phyloP scores from a whole-genome alignment of 306 rosid species.

The Notholithocarpus densiflorus region DNA sequence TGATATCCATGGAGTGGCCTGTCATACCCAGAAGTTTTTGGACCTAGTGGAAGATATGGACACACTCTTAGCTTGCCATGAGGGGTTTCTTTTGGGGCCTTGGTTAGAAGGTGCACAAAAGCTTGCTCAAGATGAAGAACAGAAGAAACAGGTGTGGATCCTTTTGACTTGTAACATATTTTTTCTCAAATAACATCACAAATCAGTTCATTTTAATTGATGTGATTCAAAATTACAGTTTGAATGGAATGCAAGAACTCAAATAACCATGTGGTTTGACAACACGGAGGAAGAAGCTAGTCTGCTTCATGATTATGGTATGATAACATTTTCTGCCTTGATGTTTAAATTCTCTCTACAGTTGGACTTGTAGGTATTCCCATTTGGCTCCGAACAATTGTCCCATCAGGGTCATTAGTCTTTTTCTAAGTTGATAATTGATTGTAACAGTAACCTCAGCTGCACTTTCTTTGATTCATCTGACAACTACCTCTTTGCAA shows the following conservation, averaged over 20 bases:
- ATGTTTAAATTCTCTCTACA: background rate
- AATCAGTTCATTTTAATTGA: constrained; percentile 6
- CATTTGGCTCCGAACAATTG: background rate
- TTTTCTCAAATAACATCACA: background rate
- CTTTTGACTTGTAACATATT: background rate
- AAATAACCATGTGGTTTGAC: constrained; percentile 97
- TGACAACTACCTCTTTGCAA: background rate
- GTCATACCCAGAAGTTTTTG: constrained; percentile 52
- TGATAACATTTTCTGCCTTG: constrained; percentile 4
- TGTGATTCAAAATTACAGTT: constrained; percentile 42
- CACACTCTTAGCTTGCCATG: constrained; percentile 70
- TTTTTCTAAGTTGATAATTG: background rate
- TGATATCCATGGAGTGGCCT: constrained; percentile 33
- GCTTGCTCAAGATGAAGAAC: constrained; percentile 70
- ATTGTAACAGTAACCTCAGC: background rate
- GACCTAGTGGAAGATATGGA: constrained; percentile 74
- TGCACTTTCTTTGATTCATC: background rate
- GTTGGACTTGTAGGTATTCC: background rate
- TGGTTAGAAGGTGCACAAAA: constrained; percentile 83
- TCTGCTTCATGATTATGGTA: constrained; percentile 88
- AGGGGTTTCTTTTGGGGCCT: constrained; percentile 87
- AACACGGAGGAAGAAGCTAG: constrained; percentile 75
- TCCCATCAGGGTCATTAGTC: too few species aligned
- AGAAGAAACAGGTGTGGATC: constrained; percentile 62
- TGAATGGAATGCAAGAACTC: constrained; percentile 95